These are phyloP conservation scores for Plasmodium ovale DNA, from an alignment of 169 alveolate genomes.

Conservation along the genomic window DNA sequence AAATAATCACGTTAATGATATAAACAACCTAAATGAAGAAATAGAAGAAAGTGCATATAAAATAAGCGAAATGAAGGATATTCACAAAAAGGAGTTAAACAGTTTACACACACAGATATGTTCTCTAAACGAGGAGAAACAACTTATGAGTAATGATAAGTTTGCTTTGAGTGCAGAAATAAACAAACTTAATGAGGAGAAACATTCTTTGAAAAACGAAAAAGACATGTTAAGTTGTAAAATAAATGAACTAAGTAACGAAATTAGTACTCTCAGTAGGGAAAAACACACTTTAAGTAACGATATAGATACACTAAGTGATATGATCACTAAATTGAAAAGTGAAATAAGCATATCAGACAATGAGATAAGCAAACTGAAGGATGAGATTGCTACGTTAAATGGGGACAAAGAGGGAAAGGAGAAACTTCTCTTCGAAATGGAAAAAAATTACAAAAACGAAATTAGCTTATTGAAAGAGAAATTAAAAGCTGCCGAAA, in stretches of 20 bases:
- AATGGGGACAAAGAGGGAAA: conserved; percentile 23
- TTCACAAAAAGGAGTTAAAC: conserved; percentile 13
- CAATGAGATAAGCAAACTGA: conserved; percentile 16
- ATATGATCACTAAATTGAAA: conserved; percentile 14
- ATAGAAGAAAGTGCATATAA: conserved; percentile 14
- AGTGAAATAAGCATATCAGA: conserved; percentile 5
- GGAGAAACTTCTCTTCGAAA: conserved; percentile 11
- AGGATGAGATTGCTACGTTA: not conserved
- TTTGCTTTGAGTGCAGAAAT: conserved; percentile 6
- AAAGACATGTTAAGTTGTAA: conserved; percentile 8
- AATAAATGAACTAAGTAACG: conserved; percentile 15
- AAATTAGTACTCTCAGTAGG: conserved; percentile 2
- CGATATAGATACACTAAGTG: conserved; percentile 1
- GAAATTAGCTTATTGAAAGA: conserved; percentile 24
- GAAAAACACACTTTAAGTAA: conserved; percentile 14
- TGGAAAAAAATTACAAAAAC: conserved; percentile 27
- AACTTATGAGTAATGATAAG: not conserved
- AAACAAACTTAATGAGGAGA: conserved; percentile 21
- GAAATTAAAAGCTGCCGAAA: conserved; percentile 16
- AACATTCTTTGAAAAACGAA: not conserved
- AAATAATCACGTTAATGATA: conserved; percentile 19
- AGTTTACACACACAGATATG: not conserved
- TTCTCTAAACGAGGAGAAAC: conserved; percentile 4
- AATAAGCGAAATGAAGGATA: conserved; percentile 1
- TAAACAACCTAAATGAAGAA: conserved; percentile 43